Evolutionary conservation across 2,329 filamentous ascomycete genomes (phyloP).

Genomic region (Cytospora piceae): DNA sequence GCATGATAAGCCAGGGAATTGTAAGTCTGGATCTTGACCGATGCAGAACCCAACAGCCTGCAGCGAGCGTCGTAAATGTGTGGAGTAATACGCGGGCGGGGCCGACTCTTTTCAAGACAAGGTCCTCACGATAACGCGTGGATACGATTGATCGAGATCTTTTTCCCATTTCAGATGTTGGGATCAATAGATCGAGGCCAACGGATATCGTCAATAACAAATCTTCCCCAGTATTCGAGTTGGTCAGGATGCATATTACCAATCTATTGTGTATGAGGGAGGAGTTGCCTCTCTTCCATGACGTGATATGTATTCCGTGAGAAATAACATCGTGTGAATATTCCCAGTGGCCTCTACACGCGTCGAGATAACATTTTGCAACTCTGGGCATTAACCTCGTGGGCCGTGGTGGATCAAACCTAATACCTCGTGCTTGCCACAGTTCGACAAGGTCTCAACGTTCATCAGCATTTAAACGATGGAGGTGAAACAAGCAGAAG

Average conservation of each 20-base stretch:
- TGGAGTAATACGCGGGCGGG: slow-evolving; percentile 3
- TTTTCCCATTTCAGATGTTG: background rate
- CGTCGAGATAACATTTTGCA: too few relatives aligned
- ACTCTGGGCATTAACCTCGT: too few relatives aligned
- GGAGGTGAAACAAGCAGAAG: too few relatives aligned
- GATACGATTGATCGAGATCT: background rate
- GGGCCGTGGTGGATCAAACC: too few relatives aligned
- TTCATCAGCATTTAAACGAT: background rate
- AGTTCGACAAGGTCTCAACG: background rate
- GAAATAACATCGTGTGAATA: too few relatives aligned
- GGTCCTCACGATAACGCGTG: background rate
- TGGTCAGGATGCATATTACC: background rate
- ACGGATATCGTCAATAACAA: background rate
- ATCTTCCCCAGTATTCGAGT: background rate
- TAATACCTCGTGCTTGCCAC: too few relatives aligned
- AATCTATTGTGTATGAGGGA: too few relatives aligned
- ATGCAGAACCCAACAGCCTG: slow-evolving; percentile 2
- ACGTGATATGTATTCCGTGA: too few relatives aligned
- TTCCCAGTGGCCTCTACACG: too few relatives aligned
- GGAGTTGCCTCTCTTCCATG: too few relatives aligned
- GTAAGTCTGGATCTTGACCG: slow-evolving; percentile 6
- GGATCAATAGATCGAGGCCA: background rate
- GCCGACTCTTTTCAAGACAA: background rate
- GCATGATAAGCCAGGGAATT: slow-evolving; percentile 15
- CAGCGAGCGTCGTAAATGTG: slow-evolving; percentile 14